Base-by-base conservation (phyloP, 2,329 filamentous ascomycete genomes). In the Thelonectria blattea region DNA sequence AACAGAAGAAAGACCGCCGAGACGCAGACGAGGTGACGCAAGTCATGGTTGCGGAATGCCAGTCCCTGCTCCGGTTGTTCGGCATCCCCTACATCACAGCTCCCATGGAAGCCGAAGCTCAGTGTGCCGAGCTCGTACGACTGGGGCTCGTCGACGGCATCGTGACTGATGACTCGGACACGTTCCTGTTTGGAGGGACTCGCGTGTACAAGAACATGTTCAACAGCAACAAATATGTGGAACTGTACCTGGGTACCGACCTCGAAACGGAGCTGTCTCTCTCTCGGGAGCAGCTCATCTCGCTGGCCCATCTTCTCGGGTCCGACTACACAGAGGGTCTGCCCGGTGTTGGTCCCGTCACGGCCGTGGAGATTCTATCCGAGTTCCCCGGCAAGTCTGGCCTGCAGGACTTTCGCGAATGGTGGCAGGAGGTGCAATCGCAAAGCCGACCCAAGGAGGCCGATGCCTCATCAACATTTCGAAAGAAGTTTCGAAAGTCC, bases 151-250 rank as follows among this genome's bases (percentile, higher is more conserved):
- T 99, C 9, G 96, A 99, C 73, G 95, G 96, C 12, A 97, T 99
- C 63, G 93, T 99, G 30, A 99, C 96, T 0, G 95, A 99, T 71
- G 95, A 99, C 74, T 96, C 91, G 3, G 95, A 99, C 80, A 96
- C 90, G 1, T 99, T 99, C 72, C 85, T 99, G 1, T 99, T 99
- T 75, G 96, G 95, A 17, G 96, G 95, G 39, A 99, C 93, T 0
- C 85, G 94, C 17, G 91, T 99, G 20, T 99, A 99, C 83, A 99
- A 99, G 76, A 99, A 99, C 80, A 96, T 99, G 93, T 99, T 99
- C 82, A 99, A 97, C 76, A 90, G 92, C 69, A 95, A 95, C 75
- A 99, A 99, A 74, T 96, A 92, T 69, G 95, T 99, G 43, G 95
- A 99, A 78, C 98, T 95, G 77, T 99, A 98, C 73, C 84, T 99